Conservation (phyloP, 192 early-diverging fungal species). For the Kappamyces sp. region DNA sequence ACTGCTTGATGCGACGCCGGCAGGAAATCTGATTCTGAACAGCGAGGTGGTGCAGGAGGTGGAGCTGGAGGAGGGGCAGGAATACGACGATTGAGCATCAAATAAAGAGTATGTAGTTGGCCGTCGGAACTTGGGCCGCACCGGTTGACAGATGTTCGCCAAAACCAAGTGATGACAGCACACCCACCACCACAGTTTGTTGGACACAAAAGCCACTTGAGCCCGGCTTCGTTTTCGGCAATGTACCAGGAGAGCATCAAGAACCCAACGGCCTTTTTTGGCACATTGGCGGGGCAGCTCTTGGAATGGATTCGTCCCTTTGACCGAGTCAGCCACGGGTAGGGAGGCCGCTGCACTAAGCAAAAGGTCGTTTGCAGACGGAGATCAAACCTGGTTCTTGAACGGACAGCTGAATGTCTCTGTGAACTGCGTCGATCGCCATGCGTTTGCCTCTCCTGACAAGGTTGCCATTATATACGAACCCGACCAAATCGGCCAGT, state of each 20-base stretch:
- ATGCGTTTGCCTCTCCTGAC: constrained; percentile 70
- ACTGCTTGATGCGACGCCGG: too few relatives aligned
- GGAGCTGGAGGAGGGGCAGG: too few relatives aligned
- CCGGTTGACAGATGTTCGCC: too few relatives aligned
- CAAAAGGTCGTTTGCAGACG: constrained; percentile 64
- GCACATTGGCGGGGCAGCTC: constrained; percentile 70
- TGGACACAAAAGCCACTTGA: too few relatives aligned
- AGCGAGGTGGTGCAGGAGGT: too few relatives aligned
- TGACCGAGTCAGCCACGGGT: constrained; percentile 56
- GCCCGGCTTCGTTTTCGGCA: constrained; percentile 9
- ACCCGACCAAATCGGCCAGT: constrained; percentile 67
- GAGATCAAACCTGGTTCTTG: constrained; percentile 91
- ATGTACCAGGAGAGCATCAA: constrained; percentile 75
- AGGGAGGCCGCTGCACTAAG: not conserved
- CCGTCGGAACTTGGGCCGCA: too few relatives aligned
- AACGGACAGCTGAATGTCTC: constrained; percentile 88
- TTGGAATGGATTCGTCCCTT: constrained; percentile 81
- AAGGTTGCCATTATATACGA: constrained; percentile 50
- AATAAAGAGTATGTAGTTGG: too few relatives aligned
- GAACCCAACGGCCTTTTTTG: constrained; percentile 78
- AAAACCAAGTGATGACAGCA: too few relatives aligned
- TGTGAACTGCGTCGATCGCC: constrained; percentile 95
- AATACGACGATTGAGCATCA: too few relatives aligned
- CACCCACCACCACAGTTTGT: too few relatives aligned
- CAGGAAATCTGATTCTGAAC: too few relatives aligned